Conservation (phyloP, 129 eudicot species). For the Helianthus annuus region DNA sequence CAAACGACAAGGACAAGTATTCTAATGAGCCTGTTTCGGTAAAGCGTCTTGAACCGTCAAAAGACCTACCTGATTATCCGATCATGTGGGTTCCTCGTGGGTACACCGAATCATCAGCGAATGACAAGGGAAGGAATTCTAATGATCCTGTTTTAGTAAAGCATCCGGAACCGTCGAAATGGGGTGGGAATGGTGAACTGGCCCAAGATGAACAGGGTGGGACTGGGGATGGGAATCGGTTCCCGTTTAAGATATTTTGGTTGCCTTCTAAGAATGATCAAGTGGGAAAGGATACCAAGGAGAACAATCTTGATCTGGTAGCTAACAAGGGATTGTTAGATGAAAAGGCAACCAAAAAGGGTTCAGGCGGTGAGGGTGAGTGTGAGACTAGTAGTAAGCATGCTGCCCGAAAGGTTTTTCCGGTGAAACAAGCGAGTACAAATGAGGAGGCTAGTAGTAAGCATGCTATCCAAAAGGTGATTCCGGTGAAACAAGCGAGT, state of each 20-base stretch:
- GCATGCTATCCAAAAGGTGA: constrained; percentile 30
- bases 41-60: constrained; percentile 22
- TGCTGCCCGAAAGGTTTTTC: constrained; percentile 38
- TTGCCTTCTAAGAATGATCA: constrained; percentile 50
- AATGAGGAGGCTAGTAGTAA: constrained; percentile 8
- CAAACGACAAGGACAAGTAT: constrained; percentile 10
- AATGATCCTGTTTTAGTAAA: constrained; percentile 28
- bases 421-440: constrained; percentile 44
- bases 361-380: constrained; percentile 17
- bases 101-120: constrained; percentile 12
- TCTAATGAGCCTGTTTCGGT: constrained; percentile 25
- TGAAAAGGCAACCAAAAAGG: neutral
- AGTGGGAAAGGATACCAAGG: constrained; percentile 24
- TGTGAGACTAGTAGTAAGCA: constrained; percentile 10
- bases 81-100: constrained; percentile 57
- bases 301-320: constrained; percentile 5
- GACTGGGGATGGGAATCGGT: neutral
- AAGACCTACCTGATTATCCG: constrained; percentile 42
- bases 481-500: constrained; percentile 52
- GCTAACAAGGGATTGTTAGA: constrained; percentile 7
- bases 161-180: constrained; percentile 21
- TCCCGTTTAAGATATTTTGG: constrained; percentile 54
- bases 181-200: constrained; percentile 29
- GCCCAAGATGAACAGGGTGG: constrained; percentile 20
- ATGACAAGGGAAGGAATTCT: constrained; percentile 12